Evolutionary conservation across 164 flowering plant species (phyloP), one percentile per base, ranked within the genome.

Genomic region (Euptelea pleiosperma): DNA sequence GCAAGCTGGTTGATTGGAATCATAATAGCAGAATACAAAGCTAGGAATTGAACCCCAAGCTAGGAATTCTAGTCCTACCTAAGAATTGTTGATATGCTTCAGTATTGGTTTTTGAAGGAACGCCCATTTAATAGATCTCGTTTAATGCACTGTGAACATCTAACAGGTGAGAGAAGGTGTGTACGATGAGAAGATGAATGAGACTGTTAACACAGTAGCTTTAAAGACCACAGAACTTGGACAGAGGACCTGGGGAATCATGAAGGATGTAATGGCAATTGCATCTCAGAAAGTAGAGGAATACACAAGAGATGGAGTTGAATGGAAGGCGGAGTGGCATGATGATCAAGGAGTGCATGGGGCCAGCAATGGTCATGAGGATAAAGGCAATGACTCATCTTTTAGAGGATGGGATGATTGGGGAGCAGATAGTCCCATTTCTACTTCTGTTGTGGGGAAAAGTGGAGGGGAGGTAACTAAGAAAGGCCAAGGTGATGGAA

Each of bases 381-480:
- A 15, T 39, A 47, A 30, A 33, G 8, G 8, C 8, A 18, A 49
- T 24, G 42, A 55, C 16, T 37, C 33, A 29, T 40, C 57, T 15
- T 46, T 44, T 19, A 52, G 24, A 54, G 67, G 53, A 21, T 68
- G 72, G 63, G 67, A 62, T 43, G 67, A 57, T 12, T 58, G 72
- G 72, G 67, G 41, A 34, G 1, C 40, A n/a, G 60, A 57, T 2
- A 62, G 60, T 44, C 60, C 63, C 6, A 16, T 29, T 28, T 48
- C 49, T 18, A 22, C 51, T 30, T 19, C 57, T 42, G 8, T 1
- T 4, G 33, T 14, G 4, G 26, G 25, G 8, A 62, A 40, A 52
- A 24, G 42, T 9, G 36, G 4, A 35, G 39, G 25, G 3, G 18
- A 54, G 24, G 1, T 37, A 12, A 6, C 55, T 6, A 42, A 46